Evolutionary conservation across 139 green algal species (phyloP).

Genomic region (Tetraselmis striata): DNA sequence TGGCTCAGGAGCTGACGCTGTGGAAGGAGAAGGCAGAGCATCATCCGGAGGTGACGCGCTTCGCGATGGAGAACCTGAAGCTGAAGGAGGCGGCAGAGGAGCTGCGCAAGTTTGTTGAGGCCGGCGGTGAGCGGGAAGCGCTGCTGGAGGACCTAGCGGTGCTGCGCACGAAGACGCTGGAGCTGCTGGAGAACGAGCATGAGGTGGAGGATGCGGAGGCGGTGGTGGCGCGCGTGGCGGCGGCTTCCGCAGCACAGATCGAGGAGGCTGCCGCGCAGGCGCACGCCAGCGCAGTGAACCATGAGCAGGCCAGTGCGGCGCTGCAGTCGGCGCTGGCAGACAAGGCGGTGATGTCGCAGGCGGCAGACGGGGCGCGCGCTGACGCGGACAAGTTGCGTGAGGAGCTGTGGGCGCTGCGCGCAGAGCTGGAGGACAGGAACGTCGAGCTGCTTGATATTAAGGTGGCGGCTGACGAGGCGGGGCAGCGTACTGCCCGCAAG

Average conservation of each 20-base stretch:
- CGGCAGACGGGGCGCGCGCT: background rate
- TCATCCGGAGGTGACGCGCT: background rate
- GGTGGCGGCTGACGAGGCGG: background rate
- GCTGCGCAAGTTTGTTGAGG: constrained; percentile 10
- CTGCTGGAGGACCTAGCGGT: constrained; percentile 27
- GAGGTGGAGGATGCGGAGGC: constrained; percentile 22
- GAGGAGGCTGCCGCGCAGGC: background rate
- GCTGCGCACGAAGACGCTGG: constrained; percentile 17
- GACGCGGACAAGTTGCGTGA: background rate
- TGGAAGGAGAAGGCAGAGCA: background rate
- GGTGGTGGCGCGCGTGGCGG: background rate
- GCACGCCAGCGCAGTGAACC: too few relatives aligned
- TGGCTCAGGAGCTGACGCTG: background rate
- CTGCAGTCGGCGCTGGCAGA: background rate
- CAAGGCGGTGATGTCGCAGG: background rate
- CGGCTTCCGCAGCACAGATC: background rate
- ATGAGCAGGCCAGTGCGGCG: background rate
- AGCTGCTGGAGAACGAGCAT: constrained; percentile 29
- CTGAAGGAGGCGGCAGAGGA: background rate
- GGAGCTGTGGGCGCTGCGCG: background rate
- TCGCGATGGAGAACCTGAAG: background rate
- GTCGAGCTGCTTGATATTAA: background rate
- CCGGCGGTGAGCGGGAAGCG: constrained; percentile 6
- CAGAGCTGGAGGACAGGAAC: background rate
- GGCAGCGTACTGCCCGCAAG: background rate